A percentile compares a stretch with the other conserved stretches of the same genome.
Conservation (phyloP, 441 rosid species). For the Populus hybrid region DNA sequence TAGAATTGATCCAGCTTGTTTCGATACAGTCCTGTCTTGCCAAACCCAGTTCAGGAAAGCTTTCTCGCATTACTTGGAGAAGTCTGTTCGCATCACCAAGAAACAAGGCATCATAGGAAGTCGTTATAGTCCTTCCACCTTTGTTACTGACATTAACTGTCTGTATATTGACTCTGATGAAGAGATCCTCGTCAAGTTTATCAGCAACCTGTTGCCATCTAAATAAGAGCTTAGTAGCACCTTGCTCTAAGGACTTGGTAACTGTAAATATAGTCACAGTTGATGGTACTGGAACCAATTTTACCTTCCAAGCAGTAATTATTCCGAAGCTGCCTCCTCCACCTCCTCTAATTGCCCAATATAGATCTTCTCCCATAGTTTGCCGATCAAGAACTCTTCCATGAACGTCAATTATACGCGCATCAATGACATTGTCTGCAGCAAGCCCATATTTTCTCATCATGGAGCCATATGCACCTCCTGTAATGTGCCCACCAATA, state of each 20-base stretch:
- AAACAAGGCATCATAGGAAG: too few species aligned
- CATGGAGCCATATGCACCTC: constrained; percentile 74
- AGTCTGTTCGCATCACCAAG: background rate
- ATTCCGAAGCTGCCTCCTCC: constrained; percentile 73
- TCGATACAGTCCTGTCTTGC: constrained; percentile 41
- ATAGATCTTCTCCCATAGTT: constrained; percentile 71
- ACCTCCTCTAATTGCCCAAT: constrained; percentile 76
- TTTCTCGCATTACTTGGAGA: constrained; percentile 33
- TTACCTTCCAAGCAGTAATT: constrained; percentile 57
- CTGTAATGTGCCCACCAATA: constrained; percentile 5
- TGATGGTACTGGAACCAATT: constrained; percentile 53
- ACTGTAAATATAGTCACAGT: constrained; percentile 64
- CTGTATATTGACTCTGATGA: too few species aligned
- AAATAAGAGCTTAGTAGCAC: constrained; percentile 39
- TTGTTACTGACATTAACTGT: too few species aligned
- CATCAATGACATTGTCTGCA: constrained; percentile 64
- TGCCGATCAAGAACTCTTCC: constrained; percentile 51
- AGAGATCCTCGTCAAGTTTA: too few species aligned
- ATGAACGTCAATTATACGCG: constrained; percentile 48
- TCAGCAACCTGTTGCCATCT: constrained; percentile 41
- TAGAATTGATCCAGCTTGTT: constrained; percentile 60
- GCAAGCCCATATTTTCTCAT: constrained; percentile 72
- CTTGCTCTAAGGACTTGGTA: constrained; percentile 33
- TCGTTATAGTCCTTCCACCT: too few species aligned
- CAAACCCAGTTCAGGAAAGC: constrained; percentile 58